These are phyloP conservation scores for Aspergillus melleus DNA, from an alignment of 2,329 filamentous ascomycete genomes.

Conservation along the genomic window DNA sequence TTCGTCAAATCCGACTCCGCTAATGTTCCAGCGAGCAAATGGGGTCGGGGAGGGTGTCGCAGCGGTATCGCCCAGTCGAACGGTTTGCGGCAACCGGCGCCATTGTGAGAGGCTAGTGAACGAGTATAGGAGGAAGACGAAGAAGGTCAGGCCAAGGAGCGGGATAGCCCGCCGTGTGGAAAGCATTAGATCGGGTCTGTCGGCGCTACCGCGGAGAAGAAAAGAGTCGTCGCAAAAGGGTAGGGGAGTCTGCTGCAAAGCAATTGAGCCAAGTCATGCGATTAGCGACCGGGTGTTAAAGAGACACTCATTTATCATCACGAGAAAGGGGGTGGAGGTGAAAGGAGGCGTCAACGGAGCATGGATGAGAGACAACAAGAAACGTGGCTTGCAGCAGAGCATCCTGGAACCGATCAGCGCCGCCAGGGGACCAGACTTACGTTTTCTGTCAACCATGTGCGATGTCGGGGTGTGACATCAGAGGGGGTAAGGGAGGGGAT, in stretches of 20 bases:
- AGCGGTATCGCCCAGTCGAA: slow-evolving; percentile 39
- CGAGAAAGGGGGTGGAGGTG: neutral
- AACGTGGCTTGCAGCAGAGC: neutral
- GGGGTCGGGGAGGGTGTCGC: slow-evolving; percentile 13
- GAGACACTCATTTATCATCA: neutral
- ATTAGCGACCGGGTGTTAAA: neutral
- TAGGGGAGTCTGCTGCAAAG: slow-evolving; percentile 6
- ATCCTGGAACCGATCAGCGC: neutral
- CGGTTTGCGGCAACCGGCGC: slow-evolving; percentile 34
- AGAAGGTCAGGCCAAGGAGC: slow-evolving; percentile 34
- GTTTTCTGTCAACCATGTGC: neutral
- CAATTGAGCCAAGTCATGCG: neutral
- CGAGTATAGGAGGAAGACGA: slow-evolving; percentile 30
- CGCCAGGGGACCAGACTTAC: neutral
- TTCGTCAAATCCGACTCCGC: slow-evolving; percentile 7
- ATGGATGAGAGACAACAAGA: neutral
- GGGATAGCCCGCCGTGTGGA: slow-evolving; percentile 32
- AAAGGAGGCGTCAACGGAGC: neutral
- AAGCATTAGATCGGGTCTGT: slow-evolving; percentile 28
- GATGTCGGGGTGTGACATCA: neutral
- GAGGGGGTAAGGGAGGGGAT: neutral
- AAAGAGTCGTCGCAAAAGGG: neutral
- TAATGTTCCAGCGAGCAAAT: slow-evolving; percentile 18
- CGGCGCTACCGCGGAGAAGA: slow-evolving; percentile 9
- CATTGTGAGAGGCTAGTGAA: slow-evolving; percentile 34